Evolutionary conservation across 2,329 filamentous ascomycete species (phyloP), one percentile per base, ranked within the genome.

Genomic region (Arthrobotrys sphaeroides): DNA sequence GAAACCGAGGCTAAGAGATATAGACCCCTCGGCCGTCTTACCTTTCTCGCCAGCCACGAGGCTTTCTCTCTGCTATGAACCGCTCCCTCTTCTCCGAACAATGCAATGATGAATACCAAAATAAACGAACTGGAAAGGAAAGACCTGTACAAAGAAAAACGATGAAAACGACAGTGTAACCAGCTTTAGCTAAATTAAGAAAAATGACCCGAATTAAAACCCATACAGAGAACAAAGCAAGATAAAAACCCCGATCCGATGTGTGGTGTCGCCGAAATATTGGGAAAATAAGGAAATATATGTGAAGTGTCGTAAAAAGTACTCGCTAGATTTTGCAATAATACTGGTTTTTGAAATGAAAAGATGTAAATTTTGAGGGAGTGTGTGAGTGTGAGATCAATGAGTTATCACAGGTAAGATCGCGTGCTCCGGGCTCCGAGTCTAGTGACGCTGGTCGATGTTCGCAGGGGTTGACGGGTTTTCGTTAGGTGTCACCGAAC

Each of bases 191-290:
- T 36, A 53, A 53, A 36, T n/a, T n/a, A 36, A 53, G 7, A 31
- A 36, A 6, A 49, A 53, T 53, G 22, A 38, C 51, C 51, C 31
- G 38, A 55, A 55, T 55, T 55, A 55, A 55, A 55, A 38, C 51
- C 51, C 51, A n/a, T 55, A 38, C 28, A 22, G 9, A n/a, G 16
- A 55, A 9, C 7, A 22, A 38, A 20, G n/a, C n/a, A n/a, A n/a
- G n/a, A n/a, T n/a, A 53, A 33, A 20, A 49, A 24, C 7, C 45
- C 47, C 45, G 26, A 18, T 33, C 26, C 4, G 7, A 38, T 55
- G 31, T 43, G 18, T 38, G 49, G 28, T 55, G 51, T 12, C 3
- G n/a, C 31, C 51, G 31, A 55, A 55, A 55, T 55, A 55, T 55
- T 20, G 38, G 13, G 31, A 16, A 10, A 38, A 36, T 6, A 22